These are phyloP conservation scores for Xerocomellus chrysenteron DNA, from an alignment of 768 basidiomycete species.

Conservation along the genomic window DNA sequence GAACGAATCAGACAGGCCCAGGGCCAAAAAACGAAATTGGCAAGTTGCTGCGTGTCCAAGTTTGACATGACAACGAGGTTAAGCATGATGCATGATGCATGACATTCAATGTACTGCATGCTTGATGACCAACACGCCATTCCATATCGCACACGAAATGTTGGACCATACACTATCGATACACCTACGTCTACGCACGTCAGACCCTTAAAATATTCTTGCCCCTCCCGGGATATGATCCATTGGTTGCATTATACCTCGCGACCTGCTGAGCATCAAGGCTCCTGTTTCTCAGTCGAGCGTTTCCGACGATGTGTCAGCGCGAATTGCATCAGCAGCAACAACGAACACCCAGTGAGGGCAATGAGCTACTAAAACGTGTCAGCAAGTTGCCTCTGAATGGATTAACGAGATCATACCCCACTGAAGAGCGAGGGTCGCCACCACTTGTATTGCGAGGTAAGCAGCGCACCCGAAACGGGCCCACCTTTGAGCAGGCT, in stretches of 20 bases:
- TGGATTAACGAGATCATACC: constrained; percentile 13
- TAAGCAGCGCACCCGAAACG: constrained; percentile 55
- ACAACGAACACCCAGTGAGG: constrained; percentile 1
- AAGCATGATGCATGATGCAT: too few relatives aligned
- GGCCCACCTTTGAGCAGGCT: constrained; percentile 42
- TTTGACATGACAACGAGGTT: too few relatives aligned
- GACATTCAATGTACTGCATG: constrained; percentile 58
- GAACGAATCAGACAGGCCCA: too few relatives aligned
- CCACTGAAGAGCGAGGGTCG: constrained; percentile 51
- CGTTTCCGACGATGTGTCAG: constrained; percentile 1
- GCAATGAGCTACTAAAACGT: constrained; percentile 4
- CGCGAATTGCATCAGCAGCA: constrained; percentile 7
- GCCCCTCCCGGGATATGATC: neutral
- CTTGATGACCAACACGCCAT: constrained; percentile 8
- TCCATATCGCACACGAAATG: neutral
- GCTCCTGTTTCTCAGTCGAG: neutral
- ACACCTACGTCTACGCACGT: neutral
- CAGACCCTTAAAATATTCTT: neutral
- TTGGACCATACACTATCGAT: neutral
- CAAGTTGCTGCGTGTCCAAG: too few relatives aligned
- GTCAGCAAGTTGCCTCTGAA: neutral
- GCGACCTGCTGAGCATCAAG: neutral
- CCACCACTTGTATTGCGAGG: constrained; percentile 55
- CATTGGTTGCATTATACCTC: neutral
- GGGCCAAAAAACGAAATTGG: too few relatives aligned